Evolutionary conservation across 192 early-diverging fungal species (phyloP).

Genomic region (Gaertneriomyces semiglobifer): DNA sequence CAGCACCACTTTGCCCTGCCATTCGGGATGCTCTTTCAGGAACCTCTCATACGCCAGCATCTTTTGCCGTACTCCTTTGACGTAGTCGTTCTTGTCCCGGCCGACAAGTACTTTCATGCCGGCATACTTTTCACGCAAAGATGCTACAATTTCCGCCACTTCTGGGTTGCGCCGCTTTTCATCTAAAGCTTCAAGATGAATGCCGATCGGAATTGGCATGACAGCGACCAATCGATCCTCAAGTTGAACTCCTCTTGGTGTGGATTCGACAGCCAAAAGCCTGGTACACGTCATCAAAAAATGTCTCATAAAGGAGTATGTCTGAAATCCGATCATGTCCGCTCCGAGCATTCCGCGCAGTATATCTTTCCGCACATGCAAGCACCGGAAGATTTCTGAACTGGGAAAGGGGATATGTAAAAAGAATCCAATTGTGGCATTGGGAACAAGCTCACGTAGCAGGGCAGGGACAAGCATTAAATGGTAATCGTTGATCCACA

Average conservation of each 20-base stretch:
- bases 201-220: conserved; percentile 57
- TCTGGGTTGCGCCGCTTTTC: conserved; percentile 56
- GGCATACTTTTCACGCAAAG: conserved; percentile 45
- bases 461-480: conserved; percentile 88
- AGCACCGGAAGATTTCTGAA: conserved; percentile 90
- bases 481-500: conserved; percentile 99
- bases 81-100: conserved; percentile 57
- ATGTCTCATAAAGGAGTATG: conserved; percentile 57
- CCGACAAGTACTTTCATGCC: conserved; percentile 53
- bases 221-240: conserved; percentile 48
- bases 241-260: conserved; percentile 51
- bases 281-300: conserved; percentile 58
- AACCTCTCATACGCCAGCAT: conserved; percentile 54
- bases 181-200: conserved; percentile 61
- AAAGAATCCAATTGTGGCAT: conserved; percentile 92
- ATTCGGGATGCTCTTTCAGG: conserved; percentile 46
- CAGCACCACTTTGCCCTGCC: conserved; percentile 66
- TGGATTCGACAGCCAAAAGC: conserved; percentile 51
- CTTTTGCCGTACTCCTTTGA: conserved; percentile 58
- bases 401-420: conserved; percentile 95
- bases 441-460: conserved; percentile 76
- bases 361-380: conserved; percentile 63
- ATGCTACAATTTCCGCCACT: conserved; percentile 38
- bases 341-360: conserved; percentile 50
- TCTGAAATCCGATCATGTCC: conserved; percentile 53